A percentile compares a stretch with the other conserved stretches of the same genome.
These are phyloP conservation scores for Cutaneotrichosporon curvatum DNA, from an alignment of 1,284 basidiomycete species.

Conservation along the genomic window DNA sequence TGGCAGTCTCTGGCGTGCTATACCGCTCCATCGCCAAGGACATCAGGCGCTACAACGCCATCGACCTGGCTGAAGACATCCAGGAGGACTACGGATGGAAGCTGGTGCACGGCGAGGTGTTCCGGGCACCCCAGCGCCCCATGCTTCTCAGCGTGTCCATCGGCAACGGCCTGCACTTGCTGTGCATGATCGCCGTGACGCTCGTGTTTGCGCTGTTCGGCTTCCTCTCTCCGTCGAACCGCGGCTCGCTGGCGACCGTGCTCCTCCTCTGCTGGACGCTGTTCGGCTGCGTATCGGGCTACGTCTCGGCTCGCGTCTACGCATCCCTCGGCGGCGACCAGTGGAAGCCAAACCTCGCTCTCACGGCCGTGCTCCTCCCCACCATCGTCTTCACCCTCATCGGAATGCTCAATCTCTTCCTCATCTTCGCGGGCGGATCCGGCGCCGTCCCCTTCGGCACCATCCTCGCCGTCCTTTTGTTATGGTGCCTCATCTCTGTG, in stretches of 20 bases:
- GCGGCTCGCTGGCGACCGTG: constrained; percentile 88
- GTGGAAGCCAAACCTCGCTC: constrained; percentile 72
- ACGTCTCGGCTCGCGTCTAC: constrained; percentile 78
- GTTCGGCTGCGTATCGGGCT: constrained; percentile 87
- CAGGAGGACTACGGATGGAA: constrained; percentile 99
- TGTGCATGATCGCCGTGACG: constrained; percentile 82
- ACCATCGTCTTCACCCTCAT: constrained; percentile 73
- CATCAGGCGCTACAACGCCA: constrained; percentile 91
- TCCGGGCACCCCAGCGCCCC: constrained; percentile 71
- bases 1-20: constrained; percentile 86
- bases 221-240: constrained; percentile 93
- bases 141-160: constrained; percentile 77
- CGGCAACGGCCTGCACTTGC: constrained; percentile 85
- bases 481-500: constrained; percentile 96
- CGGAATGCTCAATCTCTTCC: constrained; percentile 78
- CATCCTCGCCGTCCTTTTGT: constrained; percentile 73
- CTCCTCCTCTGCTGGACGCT: constrained; percentile 95
- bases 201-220: constrained; percentile 93
- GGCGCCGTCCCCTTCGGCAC: constrained; percentile 96
- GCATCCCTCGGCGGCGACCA: constrained; percentile 72
- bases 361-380: constrained; percentile 82
- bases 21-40: constrained; percentile 80
- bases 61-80: constrained; percentile 88
- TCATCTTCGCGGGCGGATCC: constrained; percentile 77
- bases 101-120: constrained; percentile 83